Evolutionary conservation across 306 rosid species (phyloP), one percentile per base, ranked within the genome.

Genomic region (Cyamopsis tetragonoloba): DNA sequence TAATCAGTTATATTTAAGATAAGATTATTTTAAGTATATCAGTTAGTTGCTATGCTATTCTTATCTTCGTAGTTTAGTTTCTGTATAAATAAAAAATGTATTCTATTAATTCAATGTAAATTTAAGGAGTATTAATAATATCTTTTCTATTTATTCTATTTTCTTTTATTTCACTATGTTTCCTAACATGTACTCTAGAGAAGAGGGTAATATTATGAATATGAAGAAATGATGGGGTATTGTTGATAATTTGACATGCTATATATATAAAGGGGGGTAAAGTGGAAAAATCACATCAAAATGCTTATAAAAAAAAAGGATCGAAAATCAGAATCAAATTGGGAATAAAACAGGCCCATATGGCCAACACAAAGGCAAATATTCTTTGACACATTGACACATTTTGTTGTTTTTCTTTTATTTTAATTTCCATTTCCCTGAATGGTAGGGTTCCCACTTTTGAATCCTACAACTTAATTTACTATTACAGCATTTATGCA

Each of bases 361-460:
- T 48, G 58, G 51, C 37, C 42, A 18, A 54, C 49, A 68, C 17
- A 3, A n/a, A 62, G 49, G 38, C 80, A 69, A 60, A 60, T 69
- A 61, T 76, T 68, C 59, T 19, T 30, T 31, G 71, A 68, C 66
- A 23, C 13, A n/a, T 15, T 11, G 12, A 28, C 66, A 17, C 8
- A 24, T 47, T 74, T 37, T 35, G 63, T 30, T 24, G 48, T 37
- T 23, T 39, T 62, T 30, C 4, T 38, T 57, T 46, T 24, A n/a
- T 54, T 71, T 48, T 15, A 24, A 31, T 7, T 55, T 64, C 8
- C 26, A 23, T 23, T 64, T 26, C 71, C 51, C 17, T 31, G 4
- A 49, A 38, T 12, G 53, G 79, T 65, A 65, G 71, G 39, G 65
- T 72, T 62, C 47, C 61, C 56, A 61, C 61, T 56, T 62, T 38